A percentile compares a stretch with the other conserved stretches of the same genome.
Evolutionary conservation across 2,329 filamentous ascomycete genomes (phyloP).

Genomic region (Periconia sp.): DNA sequence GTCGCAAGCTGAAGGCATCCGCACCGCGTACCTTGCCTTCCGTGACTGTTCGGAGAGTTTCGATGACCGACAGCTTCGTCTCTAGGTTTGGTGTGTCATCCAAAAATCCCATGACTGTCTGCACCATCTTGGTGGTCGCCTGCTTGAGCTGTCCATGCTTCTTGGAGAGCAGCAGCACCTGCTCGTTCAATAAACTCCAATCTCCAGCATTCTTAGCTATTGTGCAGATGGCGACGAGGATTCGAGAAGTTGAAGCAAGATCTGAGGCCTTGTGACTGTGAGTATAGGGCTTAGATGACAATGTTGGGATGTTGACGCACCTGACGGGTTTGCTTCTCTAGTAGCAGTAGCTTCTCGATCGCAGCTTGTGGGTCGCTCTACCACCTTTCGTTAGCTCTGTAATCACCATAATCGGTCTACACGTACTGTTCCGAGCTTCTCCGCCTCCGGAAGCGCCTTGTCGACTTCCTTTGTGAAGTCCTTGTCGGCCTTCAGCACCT

Average conservation of each 20-base stretch:
- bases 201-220: slow-evolving; percentile 92
- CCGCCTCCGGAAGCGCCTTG: slow-evolving; percentile 85
- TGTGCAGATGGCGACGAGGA: slow-evolving; percentile 87
- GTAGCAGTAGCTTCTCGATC: slow-evolving; percentile 86
- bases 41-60: slow-evolving; percentile 93
- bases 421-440: slow-evolving; percentile 83
- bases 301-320: slow-evolving; percentile 53
- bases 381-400: slow-evolving; percentile 23
- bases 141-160: slow-evolving; percentile 99
- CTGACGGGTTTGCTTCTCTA: slow-evolving; percentile 98
- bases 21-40: slow-evolving; percentile 78
- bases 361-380: slow-evolving; percentile 81
- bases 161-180: slow-evolving; percentile 94
- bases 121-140: slow-evolving; percentile 98
- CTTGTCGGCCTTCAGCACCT: slow-evolving; percentile 90
- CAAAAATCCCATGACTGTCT: slow-evolving; percentile 91
- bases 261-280: slow-evolving; percentile 77
- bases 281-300: slow-evolving; percentile 21
- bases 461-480: slow-evolving; percentile 98
- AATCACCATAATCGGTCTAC: background rate
- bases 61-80: slow-evolving; percentile 90
- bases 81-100: slow-evolving; percentile 84
- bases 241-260: slow-evolving; percentile 89
- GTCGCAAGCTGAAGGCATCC: background rate
- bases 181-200: slow-evolving; percentile 95